These are phyloP conservation scores for Babesia gibsoni DNA, from an alignment of 169 alveolate species.

Conservation along the genomic window DNA sequence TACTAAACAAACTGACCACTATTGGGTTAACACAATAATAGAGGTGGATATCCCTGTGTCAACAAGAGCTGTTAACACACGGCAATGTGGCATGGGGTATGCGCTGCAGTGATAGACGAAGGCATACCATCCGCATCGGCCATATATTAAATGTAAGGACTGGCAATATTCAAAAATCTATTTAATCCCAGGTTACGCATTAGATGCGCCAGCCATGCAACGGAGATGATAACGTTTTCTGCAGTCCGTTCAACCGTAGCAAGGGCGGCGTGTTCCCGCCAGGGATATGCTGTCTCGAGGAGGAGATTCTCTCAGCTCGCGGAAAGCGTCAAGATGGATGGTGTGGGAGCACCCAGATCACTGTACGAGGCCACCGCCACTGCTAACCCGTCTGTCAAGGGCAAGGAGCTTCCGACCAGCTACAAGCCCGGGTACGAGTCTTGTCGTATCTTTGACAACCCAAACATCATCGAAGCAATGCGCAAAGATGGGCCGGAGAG, in stretches of 20 bases:
- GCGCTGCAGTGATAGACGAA: no score
- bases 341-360: slow-evolving; percentile 3
- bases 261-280: neutral
- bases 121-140: no score
- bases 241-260: neutral
- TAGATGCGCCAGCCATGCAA: neutral
- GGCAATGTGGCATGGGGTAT: no score
- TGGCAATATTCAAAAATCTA: no score
- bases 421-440: slow-evolving; percentile 54
- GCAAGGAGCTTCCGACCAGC: slow-evolving; percentile 1
- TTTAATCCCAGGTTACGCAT: neutral
- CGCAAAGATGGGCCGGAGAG: slow-evolving; percentile 40
- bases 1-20: no score
- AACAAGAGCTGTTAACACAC: no score
- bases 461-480: slow-evolving; percentile 43
- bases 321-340: neutral
- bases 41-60: no score
- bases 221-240: neutral
- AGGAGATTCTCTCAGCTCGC: slow-evolving; percentile 13
- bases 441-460: slow-evolving; percentile 64
- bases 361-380: slow-evolving; percentile 40
- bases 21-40: no score
- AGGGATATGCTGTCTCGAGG: neutral
- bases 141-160: no score
- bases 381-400: slow-evolving; percentile 28